phyloP scores from a whole-genome alignment of 768 basidiomycete species.

The Tylopilus plumbeoviolaceoides region DNA sequence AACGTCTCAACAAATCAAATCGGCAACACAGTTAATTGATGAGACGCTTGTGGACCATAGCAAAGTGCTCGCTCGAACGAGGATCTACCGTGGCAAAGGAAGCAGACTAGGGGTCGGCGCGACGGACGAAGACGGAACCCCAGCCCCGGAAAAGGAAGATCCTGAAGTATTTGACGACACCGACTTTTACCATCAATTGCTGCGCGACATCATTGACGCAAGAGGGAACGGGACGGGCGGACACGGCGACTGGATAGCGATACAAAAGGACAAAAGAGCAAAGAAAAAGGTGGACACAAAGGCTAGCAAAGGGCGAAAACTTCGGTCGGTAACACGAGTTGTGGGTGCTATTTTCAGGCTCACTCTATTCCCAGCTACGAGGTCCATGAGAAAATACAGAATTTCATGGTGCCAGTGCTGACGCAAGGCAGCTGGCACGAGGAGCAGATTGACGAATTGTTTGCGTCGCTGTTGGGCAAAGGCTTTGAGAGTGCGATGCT shows the following conservation, averaged over 20 bases:
- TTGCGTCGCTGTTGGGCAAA: conserved; percentile 80
- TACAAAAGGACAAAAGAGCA: conserved; percentile 65
- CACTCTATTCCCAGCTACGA: conserved; percentile 61
- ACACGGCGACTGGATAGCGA: conserved; percentile 57
- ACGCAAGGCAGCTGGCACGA: conserved; percentile 79
- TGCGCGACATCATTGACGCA: conserved; percentile 88
- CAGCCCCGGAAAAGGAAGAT: conserved; percentile 35
- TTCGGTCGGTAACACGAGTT: conserved; percentile 51
- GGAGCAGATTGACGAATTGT: conserved; percentile 93
- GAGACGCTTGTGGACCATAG: conserved; percentile 58
- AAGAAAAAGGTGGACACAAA: conserved; percentile 93
- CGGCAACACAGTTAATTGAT: conserved; percentile 72
- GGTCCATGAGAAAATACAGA: conserved; percentile 92
- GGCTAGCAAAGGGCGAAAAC: conserved; percentile 91
- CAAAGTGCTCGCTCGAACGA: conserved; percentile 63
- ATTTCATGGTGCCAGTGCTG: conserved; percentile 92
- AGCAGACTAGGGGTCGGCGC: conserved; percentile 36
- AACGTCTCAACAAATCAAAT: conserved; percentile 53
- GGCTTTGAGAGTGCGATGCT: conserved; percentile 47
- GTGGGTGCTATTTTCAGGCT: not conserved
- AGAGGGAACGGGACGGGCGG: conserved; percentile 41
- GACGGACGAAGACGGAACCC: conserved; percentile 32
- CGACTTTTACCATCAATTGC: conserved; percentile 89
- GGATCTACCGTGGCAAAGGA: conserved; percentile 48
- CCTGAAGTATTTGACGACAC: conserved; percentile 76